Evolutionary conservation across 768 basidiomycete genomes (phyloP).

Genomic region (Suillus paluster): DNA sequence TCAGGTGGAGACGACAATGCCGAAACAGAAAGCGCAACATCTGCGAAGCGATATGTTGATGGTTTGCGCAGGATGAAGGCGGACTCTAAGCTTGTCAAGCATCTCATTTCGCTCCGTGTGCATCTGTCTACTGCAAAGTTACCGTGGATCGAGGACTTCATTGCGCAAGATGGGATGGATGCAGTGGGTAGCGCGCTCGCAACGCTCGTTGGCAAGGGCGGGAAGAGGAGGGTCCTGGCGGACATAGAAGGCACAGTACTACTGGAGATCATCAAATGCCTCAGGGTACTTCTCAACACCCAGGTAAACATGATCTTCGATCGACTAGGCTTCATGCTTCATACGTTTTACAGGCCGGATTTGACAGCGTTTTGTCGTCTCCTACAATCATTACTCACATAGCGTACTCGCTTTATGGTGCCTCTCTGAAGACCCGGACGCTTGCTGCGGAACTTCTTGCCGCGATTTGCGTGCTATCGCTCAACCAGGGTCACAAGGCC

Average conservation of each 20-base stretch:
- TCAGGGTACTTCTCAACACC: constrained; percentile 84
- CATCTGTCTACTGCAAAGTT: constrained; percentile 84
- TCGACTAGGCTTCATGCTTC: not conserved
- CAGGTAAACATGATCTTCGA: constrained; percentile 55
- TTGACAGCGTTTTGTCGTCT: constrained; percentile 64
- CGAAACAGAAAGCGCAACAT: constrained; percentile 45
- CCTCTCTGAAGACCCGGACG: constrained; percentile 70
- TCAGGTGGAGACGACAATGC: constrained; percentile 53
- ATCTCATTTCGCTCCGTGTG: constrained; percentile 81
- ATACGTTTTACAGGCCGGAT: constrained; percentile 61
- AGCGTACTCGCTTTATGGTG: constrained; percentile 66
- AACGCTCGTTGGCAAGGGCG: constrained; percentile 65
- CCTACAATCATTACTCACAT: constrained; percentile 74
- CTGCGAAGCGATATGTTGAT: constrained; percentile 67
- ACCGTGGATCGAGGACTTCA: constrained; percentile 78
- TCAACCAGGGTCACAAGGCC: constrained; percentile 69
- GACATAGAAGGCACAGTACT: constrained; percentile 74
- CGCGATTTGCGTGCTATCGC: constrained; percentile 78
- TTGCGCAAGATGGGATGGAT: constrained; percentile 65
- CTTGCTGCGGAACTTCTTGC: constrained; percentile 80
- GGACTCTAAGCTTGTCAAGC: constrained; percentile 70
- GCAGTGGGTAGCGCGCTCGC: constrained; percentile 61
- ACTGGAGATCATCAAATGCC: constrained; percentile 76
- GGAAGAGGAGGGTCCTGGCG: constrained; percentile 59
- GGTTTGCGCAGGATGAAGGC: constrained; percentile 58